Conservation (phyloP, 176 grass and related monocot genomes). For the Rhynchospora tenuis region DNA sequence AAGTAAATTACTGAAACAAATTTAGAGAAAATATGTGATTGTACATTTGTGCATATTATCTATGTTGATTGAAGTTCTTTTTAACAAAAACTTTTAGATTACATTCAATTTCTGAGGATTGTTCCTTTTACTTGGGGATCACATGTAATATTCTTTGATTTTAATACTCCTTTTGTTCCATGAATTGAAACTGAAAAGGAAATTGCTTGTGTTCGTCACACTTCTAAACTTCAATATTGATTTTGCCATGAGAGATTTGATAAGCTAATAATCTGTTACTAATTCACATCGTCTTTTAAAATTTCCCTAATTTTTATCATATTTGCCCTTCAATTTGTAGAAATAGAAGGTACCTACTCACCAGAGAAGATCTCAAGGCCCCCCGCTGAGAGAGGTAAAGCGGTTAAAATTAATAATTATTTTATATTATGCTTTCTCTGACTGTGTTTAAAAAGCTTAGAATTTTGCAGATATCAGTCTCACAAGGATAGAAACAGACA, state of each 20-base stretch:
- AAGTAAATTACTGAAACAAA: neutral
- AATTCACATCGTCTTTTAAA: neutral
- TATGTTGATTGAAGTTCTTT: neutral
- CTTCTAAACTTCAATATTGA: neutral
- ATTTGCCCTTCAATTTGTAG: neutral
- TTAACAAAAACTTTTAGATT: neutral
- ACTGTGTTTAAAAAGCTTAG: neutral
- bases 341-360: neutral
- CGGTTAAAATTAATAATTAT: neutral
- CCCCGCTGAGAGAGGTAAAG: slow-evolving; percentile 6
- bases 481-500: slow-evolving; percentile 61
- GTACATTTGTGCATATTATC: neutral
- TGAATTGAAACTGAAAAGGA: neutral
- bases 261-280: neutral
- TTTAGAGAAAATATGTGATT: neutral
- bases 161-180: neutral
- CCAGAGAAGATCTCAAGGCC: neutral
- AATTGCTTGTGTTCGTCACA: neutral
- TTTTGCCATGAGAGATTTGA: neutral
- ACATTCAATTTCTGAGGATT: neutral
- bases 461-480: slow-evolving; percentile 46
- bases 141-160: neutral
- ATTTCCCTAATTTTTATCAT: neutral
- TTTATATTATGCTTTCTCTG: neutral
- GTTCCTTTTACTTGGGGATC: neutral